Percentiles rank a stretch among this genome's conserved stretches.
Evolutionary conservation across 2,329 filamentous ascomycete genomes (phyloP).

Genomic region (Neoascochyta sp.): DNA sequence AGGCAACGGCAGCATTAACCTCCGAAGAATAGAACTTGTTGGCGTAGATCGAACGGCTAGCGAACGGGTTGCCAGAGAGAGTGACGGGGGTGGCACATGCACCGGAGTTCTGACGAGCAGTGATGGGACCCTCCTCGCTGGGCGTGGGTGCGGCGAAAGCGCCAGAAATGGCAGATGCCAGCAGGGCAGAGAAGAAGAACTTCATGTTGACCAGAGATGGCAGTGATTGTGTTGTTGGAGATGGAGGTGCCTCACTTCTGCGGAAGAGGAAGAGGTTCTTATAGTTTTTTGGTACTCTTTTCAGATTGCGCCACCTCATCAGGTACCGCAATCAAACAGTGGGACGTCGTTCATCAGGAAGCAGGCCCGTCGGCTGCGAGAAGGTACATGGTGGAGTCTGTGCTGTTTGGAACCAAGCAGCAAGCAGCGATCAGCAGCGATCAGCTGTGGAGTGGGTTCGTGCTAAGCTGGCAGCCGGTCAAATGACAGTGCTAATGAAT

Average conservation of each 20-base stretch:
- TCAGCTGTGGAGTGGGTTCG: conserved; percentile 16
- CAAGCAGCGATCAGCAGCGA: conserved; percentile 32
- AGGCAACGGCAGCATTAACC: conserved; percentile 56
- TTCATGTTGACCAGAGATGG: conserved; percentile 32
- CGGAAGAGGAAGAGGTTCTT: conserved; percentile 21
- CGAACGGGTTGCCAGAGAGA: conserved; percentile 52
- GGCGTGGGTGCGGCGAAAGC: conserved; percentile 34
- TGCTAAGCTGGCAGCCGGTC: conserved; percentile 24
- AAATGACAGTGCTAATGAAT: conserved; percentile 17
- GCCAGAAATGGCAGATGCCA: conserved; percentile 36
- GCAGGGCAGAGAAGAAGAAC: conserved; percentile 30
- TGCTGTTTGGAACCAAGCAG: conserved; percentile 27
- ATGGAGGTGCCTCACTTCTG: conserved; percentile 8
- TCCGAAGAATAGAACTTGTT: conserved; percentile 55
- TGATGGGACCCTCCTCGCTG: conserved; percentile 31
- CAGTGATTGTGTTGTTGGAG: conserved; percentile 21
- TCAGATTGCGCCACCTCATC: conserved; percentile 6
- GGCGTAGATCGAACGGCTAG: conserved; percentile 48
- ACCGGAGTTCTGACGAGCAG: conserved; percentile 27
- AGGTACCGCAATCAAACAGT: conserved; percentile 2
- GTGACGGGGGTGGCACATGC: conserved; percentile 37
- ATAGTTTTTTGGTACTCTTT: conserved; percentile 3
- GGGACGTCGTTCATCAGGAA: conserved; percentile 28
- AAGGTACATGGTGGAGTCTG: conserved; percentile 25
- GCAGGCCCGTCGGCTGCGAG: conserved; percentile 35